These are phyloP conservation scores for Allium cepa DNA, from an alignment of 106 monocot species.

Conservation along the genomic window DNA sequence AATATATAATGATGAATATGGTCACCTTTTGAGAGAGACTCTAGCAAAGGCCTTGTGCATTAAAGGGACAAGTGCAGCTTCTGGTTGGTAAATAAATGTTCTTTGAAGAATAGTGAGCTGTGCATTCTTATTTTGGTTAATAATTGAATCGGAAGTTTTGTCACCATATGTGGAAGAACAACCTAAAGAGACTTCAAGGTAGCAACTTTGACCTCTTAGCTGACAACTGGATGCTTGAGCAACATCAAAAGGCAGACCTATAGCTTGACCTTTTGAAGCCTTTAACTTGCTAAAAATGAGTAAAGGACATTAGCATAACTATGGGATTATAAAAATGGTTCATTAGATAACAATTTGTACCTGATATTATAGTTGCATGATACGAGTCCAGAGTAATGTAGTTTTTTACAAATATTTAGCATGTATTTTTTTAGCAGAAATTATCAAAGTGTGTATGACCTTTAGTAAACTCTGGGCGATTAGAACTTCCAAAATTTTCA, in stretches of 20 bases:
- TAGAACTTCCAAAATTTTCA: no score
- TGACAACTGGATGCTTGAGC: conserved; percentile 49
- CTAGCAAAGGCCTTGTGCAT: conserved; percentile 65
- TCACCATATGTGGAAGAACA: conserved; percentile 23
- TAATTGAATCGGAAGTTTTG: conserved; percentile 11
- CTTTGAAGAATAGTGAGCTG: conserved; percentile 50
- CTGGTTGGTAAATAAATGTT: conserved; percentile 80
- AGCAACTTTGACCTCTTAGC: conserved; percentile 68
- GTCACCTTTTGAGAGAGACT: conserved; percentile 71
- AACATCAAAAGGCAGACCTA: conserved; percentile 32
- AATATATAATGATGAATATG: neutral
- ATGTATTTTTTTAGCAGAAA: no score
- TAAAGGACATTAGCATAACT: no score
- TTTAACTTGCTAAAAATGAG: conserved; percentile 41
- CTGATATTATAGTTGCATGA: no score
- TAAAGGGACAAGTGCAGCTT: conserved; percentile 65
- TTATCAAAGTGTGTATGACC: no score
- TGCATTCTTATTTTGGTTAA: conserved; percentile 7
- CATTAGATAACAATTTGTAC: no score
- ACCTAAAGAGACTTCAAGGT: conserved; percentile 79
- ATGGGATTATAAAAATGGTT: no score
- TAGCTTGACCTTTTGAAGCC: conserved; percentile 31
- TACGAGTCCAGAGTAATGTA: no score
- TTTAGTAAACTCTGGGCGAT: no score
- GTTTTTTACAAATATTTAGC: no score